Base-by-base conservation (phyloP, 2,329 filamentous ascomycete species). In the Pseudocercospora macadamiae region DNA sequence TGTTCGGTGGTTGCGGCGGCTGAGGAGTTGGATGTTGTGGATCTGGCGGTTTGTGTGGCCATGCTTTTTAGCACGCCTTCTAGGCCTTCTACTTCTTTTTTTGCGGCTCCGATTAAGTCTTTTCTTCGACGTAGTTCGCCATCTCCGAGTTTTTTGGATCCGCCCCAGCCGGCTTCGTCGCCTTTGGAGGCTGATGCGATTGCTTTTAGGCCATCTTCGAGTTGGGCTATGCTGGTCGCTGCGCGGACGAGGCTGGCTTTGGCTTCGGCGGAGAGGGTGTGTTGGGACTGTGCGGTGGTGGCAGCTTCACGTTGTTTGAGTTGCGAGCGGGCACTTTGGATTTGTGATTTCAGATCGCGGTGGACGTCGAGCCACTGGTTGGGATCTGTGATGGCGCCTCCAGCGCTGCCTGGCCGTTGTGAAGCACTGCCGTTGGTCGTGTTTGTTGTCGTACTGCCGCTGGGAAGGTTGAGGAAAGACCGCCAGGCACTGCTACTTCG, bases 291-390 rank as follows among this genome's bases (percentile, higher is more conserved):
- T 2, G 84, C 81, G 3, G 80, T 81, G 3, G 73, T 76, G 1
- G 86, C 85, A 16, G 81, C 83, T 68, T 95, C 90, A 48, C 90
- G 78, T 64, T 83, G 79, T 36, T 88, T 87, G n/a, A 91, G 76
- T 71, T 82, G 83, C 61, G 86, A 77, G 16, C 88, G 75, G 7
- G 87, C 87, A 63, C 89, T 84, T 69, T 90, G 87, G 26, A 95
- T 80, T 63, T 84, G 82, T 14, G 80, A 79, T 76, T 92, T 93
- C 76, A 93, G 80, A 69, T 92, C 88, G 23, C 84, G 77, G 70
- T 92, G 87, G 55, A 90, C 80, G 70, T 93, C 90, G 23, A 93
- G 76, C 90, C 91, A 95, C 1, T 88, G 86, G 3, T 83, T 82
- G 1, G 86, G 70, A 54, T 74, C 71, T 19, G 75, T 72, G 37